Evolutionary conservation across 2,329 filamentous ascomycete species (phyloP), one percentile per base, ranked within the genome.

Genomic region (Cladosporium austrohemisphaericum): DNA sequence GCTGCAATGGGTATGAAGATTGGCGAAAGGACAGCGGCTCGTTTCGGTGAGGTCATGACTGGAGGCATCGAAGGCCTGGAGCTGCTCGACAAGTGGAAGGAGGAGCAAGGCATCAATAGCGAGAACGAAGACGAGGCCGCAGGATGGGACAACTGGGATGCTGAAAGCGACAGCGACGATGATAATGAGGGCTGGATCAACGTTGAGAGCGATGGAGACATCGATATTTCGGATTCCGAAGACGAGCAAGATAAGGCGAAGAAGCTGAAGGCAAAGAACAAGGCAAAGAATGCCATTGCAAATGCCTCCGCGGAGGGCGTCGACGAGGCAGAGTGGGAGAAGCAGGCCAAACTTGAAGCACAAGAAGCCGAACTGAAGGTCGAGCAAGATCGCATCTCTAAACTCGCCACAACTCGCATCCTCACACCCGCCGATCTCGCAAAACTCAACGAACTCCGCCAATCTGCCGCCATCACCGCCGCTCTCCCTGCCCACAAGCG

Each of bases 381-480:
- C 52, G 55, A 64, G 46, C 63, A 65, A 40, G 58, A 63, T 11
- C 65, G 65, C 13, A 62, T 71, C 26, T 83, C 85, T 10, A 89
- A 83, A 60, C 81, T 96, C 35, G 91, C 91, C n/a, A 95, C 88
- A 0, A 95, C 88, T 2, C 86, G 88, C 41, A 94, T 98, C 57
- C 83, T 98, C 54, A 98, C 93, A 0, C 93, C 93, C 0, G 93
- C 93, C 10, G 93, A 98, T 69, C 79, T 97, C n/a, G 85, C 88
- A 58, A 97, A 97, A 68, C 84, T 98, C 16, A 83, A 88, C 54
- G 92, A 96, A 69, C 83, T 98, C 19, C 87, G 88, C 38, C 76
- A 86, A 41, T 76, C 85, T 35, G 82, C 88, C 16, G 79, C 81
- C 28, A 72, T 97, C 38, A 81, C 86, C 55, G 84, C 86, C 54